A percentile compares a stretch with the other conserved stretches of the same genome.
Evolutionary conservation across 176 grass and related monocot genomes (phyloP).

Genomic region (Triticum monococcum): DNA sequence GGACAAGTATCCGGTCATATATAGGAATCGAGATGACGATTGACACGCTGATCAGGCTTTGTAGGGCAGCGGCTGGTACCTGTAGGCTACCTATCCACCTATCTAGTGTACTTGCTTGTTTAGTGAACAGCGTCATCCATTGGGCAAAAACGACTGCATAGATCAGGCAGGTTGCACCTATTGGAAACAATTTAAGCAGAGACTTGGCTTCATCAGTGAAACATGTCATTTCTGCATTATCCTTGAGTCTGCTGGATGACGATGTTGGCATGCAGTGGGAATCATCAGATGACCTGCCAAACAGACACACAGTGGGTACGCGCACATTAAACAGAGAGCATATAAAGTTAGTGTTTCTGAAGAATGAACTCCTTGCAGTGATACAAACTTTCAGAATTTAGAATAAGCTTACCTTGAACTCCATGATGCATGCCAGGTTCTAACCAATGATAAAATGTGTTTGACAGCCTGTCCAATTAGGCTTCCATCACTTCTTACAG

Average conservation of each 20-base stretch:
- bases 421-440: background rate
- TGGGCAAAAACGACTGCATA: conserved; percentile 59
- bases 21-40: conserved; percentile 43
- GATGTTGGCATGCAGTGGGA: background rate
- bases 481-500: background rate
- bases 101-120: conserved; percentile 71
- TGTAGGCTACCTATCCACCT: conserved; percentile 43
- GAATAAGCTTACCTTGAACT: background rate
- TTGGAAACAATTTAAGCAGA: conserved; percentile 45
- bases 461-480: conserved; percentile 24
- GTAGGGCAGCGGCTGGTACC: conserved; percentile 58
- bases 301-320: background rate
- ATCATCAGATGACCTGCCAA: conserved; percentile 35
- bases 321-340: background rate
- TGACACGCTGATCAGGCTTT: conserved; percentile 45
- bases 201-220: conserved; percentile 22
- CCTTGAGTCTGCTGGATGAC: conserved; percentile 16
- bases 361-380: background rate
- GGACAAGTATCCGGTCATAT: conserved; percentile 51
- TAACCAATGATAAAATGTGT: conserved; percentile 1
- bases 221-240: conserved; percentile 22
- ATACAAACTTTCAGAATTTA: background rate
- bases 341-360: background rate
- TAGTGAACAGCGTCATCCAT: conserved; percentile 63
- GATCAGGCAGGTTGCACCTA: conserved; percentile 57